Evolutionary conservation across 139 green algal genomes (phyloP).

Genomic region (Limnomonas spitsbergensis): DNA sequence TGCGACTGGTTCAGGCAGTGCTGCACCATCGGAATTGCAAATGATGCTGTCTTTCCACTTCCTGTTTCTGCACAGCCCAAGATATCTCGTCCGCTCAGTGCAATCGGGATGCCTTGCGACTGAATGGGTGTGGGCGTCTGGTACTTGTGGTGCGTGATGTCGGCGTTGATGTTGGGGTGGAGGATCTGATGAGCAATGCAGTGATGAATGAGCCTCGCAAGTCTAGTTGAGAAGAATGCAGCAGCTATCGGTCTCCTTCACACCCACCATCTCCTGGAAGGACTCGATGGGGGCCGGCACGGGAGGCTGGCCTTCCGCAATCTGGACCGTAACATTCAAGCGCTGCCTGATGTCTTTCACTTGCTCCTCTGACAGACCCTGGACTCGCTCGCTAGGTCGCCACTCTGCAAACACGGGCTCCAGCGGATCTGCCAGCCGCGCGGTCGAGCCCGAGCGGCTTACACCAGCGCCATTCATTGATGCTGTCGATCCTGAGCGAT

Average conservation of each 20-base stretch:
- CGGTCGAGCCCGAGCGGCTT: background rate
- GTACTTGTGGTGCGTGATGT: slow-evolving; percentile 80
- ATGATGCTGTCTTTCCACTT: slow-evolving; percentile 83
- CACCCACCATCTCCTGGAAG: slow-evolving; percentile 75
- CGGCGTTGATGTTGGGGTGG: slow-evolving; percentile 70
- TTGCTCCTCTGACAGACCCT: slow-evolving; percentile 56
- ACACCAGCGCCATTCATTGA: background rate
- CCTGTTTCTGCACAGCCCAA: slow-evolving; percentile 89
- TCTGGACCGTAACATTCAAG: slow-evolving; percentile 66
- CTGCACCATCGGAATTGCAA: slow-evolving; percentile 86
- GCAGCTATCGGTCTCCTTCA: background rate
- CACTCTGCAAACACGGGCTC: slow-evolving; percentile 42
- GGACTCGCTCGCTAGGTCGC: slow-evolving; percentile 54
- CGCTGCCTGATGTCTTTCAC: slow-evolving; percentile 65
- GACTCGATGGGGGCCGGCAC: slow-evolving; percentile 61
- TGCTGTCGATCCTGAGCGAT: background rate
- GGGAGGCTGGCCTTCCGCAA: slow-evolving; percentile 33
- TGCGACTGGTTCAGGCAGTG: slow-evolving; percentile 69
- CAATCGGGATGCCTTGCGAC: slow-evolving; percentile 80
- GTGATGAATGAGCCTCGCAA: background rate
- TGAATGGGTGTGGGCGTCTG: slow-evolving; percentile 88
- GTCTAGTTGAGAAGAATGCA: background rate
- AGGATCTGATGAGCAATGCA: slow-evolving; percentile 72
- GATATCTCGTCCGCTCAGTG: slow-evolving; percentile 75
- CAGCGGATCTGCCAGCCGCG: background rate